phyloP scores from a whole-genome alignment of 495 filamentous ascomycete genomes.

The Elaphomyces granulatus region DNA sequence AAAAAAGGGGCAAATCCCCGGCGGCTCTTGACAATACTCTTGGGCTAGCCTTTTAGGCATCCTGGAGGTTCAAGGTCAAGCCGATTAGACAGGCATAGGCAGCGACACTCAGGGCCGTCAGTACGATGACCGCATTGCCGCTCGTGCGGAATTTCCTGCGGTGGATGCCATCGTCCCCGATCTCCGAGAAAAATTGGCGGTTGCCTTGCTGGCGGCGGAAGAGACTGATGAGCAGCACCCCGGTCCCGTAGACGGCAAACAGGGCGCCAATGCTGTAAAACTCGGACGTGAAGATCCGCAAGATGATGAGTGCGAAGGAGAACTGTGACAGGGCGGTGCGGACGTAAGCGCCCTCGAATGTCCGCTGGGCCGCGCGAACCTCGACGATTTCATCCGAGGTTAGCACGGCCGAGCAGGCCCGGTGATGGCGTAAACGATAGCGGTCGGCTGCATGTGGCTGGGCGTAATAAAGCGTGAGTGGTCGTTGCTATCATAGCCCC shows the following conservation, averaged over 20 bases:
- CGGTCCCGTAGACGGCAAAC: constrained; percentile 80
- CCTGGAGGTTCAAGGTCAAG: constrained; percentile 47
- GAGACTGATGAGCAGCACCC: constrained; percentile 63
- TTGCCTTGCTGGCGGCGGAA: constrained; percentile 84
- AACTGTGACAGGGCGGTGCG: constrained; percentile 90
- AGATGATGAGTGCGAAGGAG: constrained; percentile 81
- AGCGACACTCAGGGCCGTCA: constrained; percentile 66
- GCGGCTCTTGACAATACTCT: too few species aligned
- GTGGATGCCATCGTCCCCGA: constrained; percentile 49
- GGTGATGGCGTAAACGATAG: constrained; percentile 57
- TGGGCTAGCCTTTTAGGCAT: neutral
- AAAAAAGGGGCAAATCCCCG: neutral
- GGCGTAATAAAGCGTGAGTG: constrained; percentile 3
- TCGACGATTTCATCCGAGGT: constrained; percentile 79
- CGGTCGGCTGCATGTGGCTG: constrained; percentile 35
- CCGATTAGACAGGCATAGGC: constrained; percentile 70
- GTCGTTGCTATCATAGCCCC: neutral
- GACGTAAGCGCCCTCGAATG: constrained; percentile 94
- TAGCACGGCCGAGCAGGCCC: constrained; percentile 69
- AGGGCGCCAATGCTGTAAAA: constrained; percentile 90
- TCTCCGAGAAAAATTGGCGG: constrained; percentile 75
- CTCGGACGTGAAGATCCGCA: constrained; percentile 91
- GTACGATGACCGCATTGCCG: constrained; percentile 60
- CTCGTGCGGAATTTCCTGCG: constrained; percentile 79
- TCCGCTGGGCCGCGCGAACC: constrained; percentile 85